Evolutionary conservation across 139 green algal genomes (phyloP), one percentile per base, ranked within the genome.

Genomic region (Closterium sp.): DNA sequence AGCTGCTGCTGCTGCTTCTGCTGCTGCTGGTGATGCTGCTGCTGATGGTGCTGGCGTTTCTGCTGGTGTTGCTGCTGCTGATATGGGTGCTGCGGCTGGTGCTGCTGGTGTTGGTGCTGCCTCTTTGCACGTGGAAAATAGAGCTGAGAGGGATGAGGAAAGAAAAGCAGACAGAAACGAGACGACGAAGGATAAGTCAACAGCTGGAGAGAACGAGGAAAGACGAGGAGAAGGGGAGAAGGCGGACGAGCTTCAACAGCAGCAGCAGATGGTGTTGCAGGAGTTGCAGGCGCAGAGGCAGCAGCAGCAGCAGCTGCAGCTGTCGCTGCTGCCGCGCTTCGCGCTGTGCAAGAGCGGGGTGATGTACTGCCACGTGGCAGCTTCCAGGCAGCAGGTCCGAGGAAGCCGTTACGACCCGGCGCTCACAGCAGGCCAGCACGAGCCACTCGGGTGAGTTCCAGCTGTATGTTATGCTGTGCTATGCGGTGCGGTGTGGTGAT

Each of bases 321-420:
- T 92, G 28, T 29, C 28, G 28, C n/a, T 92, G 79, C 84, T 30
- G 87, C 50, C n/a, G 87, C 88, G 70, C 19, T 32, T 38, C 19
- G 31, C 34, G 32, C 91, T 94, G 79, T 94, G 91, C 89, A 94
- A 94, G 28, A 94, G 91, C n/a, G n/a, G n/a, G n/a, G n/a, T n/a
- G n/a, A n/a, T n/a, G n/a, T n/a, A n/a, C n/a, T n/a, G n/a, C n/a
- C n/a, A n/a, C n/a, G n/a, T n/a, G n/a, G n/a, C n/a, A n/a, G n/a
- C n/a, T n/a, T n/a, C n/a, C n/a, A n/a, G n/a, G n/a, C n/a, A n/a
- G n/a, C n/a, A n/a, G n/a, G n/a, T n/a, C n/a, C n/a, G n/a, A n/a
- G n/a, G n/a, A n/a, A n/a, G n/a, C n/a, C n/a, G n/a, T n/a, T n/a
- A n/a, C n/a, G n/a, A n/a, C n/a, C n/a, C n/a, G n/a, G n/a, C n/a